Base-by-base conservation (phyloP, 1,284 basidiomycete genomes). In the Thelephora terrestris region DNA sequence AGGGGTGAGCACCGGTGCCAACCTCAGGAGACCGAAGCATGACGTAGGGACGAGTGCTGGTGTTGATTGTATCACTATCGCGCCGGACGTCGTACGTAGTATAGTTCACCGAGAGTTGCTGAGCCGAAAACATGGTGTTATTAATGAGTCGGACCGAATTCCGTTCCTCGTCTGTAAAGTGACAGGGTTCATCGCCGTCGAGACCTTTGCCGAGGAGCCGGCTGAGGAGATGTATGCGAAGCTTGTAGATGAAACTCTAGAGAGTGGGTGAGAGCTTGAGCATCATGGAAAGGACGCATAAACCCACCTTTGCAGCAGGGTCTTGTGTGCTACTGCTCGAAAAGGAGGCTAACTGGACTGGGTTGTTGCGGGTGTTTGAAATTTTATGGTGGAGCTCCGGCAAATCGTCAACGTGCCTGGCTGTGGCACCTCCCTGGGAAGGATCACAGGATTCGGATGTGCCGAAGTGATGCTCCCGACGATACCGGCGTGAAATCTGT, bases 111-210 rank as follows among this genome's bases (percentile, higher is more conserved):
- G 12, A 9, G 12, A 21, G 1, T 1, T 55, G 54, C 3, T 48
- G 43, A 44, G 65, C 64, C 3, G 17, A 3, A 43, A 60, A 64
- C 3, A 66, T 52, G 4, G 53, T 50, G 40, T 64, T 52, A 1
- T 52, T 7, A 10, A 4, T 9, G 38, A 6, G n/a, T 49, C 53
- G 34, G 23, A 61, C 58, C 6, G 43, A 46, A 24, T 55, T 50
- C 56, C 7, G 58, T 52, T 2, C 58, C 59, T 7, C 51, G 47
- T 5, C 16, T 10, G 3, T 29, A 21, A 35, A 61, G 56, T 1
- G 48, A 36, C 25, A 42, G n/a, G 44, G 42, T 4, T 36, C 24
- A 16, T n/a, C n/a, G n/a, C n/a, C n/a, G n/a, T n/a, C 21, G 48
- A 35, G 3, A 23, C n/a, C n/a, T n/a, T n/a, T n/a, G n/a, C n/a